Evolutionary conservation across 1,284 basidiomycete species (phyloP), one percentile per base, ranked within the genome.

Genomic region (Puccinia novopanici): DNA sequence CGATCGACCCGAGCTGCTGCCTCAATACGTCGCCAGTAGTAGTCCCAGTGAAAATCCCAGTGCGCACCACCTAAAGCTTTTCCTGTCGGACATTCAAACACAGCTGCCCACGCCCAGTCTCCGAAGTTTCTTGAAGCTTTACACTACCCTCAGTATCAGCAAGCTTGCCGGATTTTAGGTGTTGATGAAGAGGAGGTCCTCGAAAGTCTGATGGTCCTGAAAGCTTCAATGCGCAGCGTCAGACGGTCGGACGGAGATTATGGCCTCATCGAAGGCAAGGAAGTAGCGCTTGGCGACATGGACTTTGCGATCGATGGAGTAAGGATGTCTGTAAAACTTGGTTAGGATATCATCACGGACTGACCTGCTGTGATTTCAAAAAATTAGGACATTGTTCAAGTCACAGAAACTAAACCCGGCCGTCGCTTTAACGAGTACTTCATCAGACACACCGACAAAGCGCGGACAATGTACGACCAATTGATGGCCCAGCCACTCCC

Each of bases 191-290:
- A 98, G 85, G 92, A 94, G 85, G 91, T 98, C 83, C 89, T 98
- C 78, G 92, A 96, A 87, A 93, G 95, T 89, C 90, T 98, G 89
- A 98, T 98, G 94, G 91, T 95, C 67, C 90, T 97, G 88, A 98
- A 99, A 88, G 91, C 92, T 82, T 91, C 91, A 0, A 87, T 86
- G 74, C 86, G 88, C 81, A 88, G 87, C 73, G 84, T 87, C 82
- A 93, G 92, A 83, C 90, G 92, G 85, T 91, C 89, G 80, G 88
- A 81, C 90, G 91, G 83, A 78, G 89, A 91, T 68, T 88, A 87
- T 1, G 85, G 85, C 0, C 83, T 98, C 67, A 87, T 98, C 81
- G 92, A 93, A 82, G 95, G 95, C 1, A 90, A 94, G 85, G 91
- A 91, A 84, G 92, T 95, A 84, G 91, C 91, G 40, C 95, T 93